These are phyloP conservation scores for Kokia cookei DNA, from an alignment of 441 rosid genomes.

Conservation along the genomic window DNA sequence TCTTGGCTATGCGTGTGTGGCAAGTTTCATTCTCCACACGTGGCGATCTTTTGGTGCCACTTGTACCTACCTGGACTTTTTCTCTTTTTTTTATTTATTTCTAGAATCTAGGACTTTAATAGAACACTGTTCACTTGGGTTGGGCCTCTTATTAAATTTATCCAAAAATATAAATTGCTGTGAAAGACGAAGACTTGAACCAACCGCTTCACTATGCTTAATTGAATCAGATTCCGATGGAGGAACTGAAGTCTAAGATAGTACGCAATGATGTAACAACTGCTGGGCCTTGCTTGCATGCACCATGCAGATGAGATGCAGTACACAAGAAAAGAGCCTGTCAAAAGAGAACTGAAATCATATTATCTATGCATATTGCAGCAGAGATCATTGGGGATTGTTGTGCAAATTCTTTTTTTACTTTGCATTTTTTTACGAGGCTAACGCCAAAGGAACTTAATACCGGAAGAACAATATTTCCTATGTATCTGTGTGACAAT, in stretches of 20 bases:
- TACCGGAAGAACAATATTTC: not conserved
- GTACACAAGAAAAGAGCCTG: not conserved
- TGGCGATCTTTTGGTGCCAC: not conserved
- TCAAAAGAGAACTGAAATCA: not conserved
- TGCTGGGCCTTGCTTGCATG: not conserved
- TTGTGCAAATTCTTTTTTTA: not conserved
- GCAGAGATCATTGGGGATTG: constrained; percentile 53
- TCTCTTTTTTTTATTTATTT: not conserved
- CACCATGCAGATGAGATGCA: not conserved
- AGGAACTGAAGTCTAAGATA: not conserved
- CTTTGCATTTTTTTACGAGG: not conserved
- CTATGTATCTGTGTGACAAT: not conserved
- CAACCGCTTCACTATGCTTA: not conserved
- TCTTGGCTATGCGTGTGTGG: not conserved
- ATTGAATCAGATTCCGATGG: not conserved
- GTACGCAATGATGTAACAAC: not conserved
- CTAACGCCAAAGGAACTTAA: not conserved
- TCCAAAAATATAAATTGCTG: not conserved
- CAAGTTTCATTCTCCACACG: not conserved
- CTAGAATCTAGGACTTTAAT: not conserved
- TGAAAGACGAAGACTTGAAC: not conserved
- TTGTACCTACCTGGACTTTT: not conserved
- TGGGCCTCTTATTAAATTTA: not conserved
- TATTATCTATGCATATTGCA: constrained; percentile 8
- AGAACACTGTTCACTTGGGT: not conserved